Conservation (phyloP, 805 yeast genomes). For the Saccharomycopsis sp. region DNA sequence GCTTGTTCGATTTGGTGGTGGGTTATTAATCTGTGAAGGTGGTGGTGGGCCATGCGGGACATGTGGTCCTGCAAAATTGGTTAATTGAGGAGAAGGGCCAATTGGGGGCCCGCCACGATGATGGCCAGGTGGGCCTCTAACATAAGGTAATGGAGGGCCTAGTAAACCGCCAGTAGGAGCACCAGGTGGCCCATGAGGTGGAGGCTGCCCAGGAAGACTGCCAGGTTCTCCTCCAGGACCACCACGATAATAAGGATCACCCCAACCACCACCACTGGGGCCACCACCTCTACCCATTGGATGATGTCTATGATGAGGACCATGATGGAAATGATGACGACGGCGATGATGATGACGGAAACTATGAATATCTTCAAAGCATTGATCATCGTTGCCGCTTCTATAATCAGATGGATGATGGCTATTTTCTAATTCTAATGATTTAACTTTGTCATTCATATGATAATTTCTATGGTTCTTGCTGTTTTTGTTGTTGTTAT, state of each 20-base stretch:
- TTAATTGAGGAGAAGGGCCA: no score
- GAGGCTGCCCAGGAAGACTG: conserved; percentile 6
- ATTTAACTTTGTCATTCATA: no score
- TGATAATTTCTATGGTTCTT: no score
- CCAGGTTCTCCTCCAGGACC: not conserved
- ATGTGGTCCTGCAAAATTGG: no score
- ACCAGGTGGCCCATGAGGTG: conserved; percentile 13
- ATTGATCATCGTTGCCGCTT: not conserved
- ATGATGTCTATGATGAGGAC: not conserved
- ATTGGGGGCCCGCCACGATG: conserved; percentile 2
- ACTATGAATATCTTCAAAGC: not conserved
- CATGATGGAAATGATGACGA: not conserved
- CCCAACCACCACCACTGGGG: conserved; percentile 2
- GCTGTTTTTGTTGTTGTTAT: not conserved
- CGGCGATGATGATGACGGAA: not conserved
- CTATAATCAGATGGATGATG: no score
- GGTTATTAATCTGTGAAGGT: not conserved
- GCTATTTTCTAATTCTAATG: no score
- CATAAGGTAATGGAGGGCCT: not conserved
- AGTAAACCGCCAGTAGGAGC: conserved; percentile 10
- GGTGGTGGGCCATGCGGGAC: conserved; percentile 6
- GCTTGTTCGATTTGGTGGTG: no score
- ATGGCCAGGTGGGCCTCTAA: conserved; percentile 6
- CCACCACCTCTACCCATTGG: not conserved
- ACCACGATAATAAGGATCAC: conserved; percentile 11